Evolutionary conservation across 1,139 yeast species (phyloP).

Genomic region (Lodderomyces metapsilosis): DNA sequence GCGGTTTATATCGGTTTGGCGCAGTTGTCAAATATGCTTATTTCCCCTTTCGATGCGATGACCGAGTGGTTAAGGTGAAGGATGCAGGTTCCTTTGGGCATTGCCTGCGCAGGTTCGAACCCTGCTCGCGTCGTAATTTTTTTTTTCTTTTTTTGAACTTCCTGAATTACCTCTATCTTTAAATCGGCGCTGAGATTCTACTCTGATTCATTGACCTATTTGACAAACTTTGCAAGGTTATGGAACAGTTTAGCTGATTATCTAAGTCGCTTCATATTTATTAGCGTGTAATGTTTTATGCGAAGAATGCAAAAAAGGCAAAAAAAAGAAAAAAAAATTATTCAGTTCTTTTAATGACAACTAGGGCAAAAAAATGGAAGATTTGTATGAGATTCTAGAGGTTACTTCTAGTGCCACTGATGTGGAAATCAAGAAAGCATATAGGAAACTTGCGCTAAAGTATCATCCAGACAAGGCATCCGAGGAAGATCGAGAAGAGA

Average conservation of each 20-base stretch:
- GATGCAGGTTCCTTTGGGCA: constrained; percentile 50
- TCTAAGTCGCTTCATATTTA: too few relatives aligned
- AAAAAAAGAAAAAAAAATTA: too few relatives aligned
- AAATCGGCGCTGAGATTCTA: too few relatives aligned
- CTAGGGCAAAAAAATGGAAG: too few relatives aligned
- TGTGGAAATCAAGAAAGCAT: constrained; percentile 72
- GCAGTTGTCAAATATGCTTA: background rate
- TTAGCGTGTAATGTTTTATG: too few relatives aligned
- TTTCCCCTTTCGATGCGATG: constrained; percentile 39
- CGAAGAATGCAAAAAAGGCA: too few relatives aligned
- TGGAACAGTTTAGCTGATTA: too few relatives aligned
- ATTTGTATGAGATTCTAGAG: constrained; percentile 68
- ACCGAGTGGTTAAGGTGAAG: constrained; percentile 58
- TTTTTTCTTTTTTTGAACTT: constrained; percentile 13
- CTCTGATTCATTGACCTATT: too few relatives aligned
- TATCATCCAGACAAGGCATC: constrained; percentile 82
- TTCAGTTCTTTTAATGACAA: too few relatives aligned
- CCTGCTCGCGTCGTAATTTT: constrained; percentile 50
- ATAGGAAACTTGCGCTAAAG: constrained; percentile 67
- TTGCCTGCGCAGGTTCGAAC: constrained; percentile 58
- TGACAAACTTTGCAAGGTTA: too few relatives aligned
- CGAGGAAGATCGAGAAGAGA: constrained; percentile 61
- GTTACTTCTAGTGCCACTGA: constrained; percentile 60
- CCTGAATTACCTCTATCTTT: too few relatives aligned
- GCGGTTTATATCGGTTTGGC: constrained; percentile 2